Conservation (phyloP, 139 green algal genomes). For the Picochlorum sp. region DNA sequence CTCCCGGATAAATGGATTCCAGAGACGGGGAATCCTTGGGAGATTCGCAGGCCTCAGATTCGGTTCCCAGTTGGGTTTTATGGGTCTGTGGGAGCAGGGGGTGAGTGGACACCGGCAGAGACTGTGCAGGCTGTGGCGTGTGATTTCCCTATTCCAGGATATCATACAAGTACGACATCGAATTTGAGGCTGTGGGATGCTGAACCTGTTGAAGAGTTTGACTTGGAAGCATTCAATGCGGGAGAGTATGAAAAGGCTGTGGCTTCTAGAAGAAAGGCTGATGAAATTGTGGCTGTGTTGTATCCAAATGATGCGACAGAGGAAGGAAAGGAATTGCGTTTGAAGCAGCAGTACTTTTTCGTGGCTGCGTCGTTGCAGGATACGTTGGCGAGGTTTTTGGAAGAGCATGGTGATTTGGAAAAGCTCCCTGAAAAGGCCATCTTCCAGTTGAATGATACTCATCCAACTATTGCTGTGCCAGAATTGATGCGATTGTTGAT, state of each 20-base stretch:
- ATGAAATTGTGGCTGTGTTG: slow-evolving; percentile 91
- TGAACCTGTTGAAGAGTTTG: slow-evolving; percentile 82
- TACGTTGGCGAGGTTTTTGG: slow-evolving; percentile 31
- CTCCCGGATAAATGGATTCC: slow-evolving; percentile 92
- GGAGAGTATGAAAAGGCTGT: slow-evolving; percentile 74
- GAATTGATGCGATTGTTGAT: slow-evolving; percentile 96
- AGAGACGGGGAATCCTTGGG: slow-evolving; percentile 85
- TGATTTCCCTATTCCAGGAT: slow-evolving; percentile 97
- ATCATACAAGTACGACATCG: slow-evolving; percentile 75
- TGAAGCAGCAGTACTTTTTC: slow-evolving; percentile 99
- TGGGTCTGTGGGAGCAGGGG: slow-evolving; percentile 41
- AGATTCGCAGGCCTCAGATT: slow-evolving; percentile 56
- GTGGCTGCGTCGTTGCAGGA: slow-evolving; percentile 92
- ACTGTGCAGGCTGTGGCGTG: slow-evolving; percentile 73
- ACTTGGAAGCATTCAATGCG: slow-evolving; percentile 79
- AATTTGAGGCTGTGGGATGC: slow-evolving; percentile 97
- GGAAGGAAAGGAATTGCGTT: slow-evolving; percentile 95
- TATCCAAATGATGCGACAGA: slow-evolving; percentile 96
- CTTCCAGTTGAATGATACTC: slow-evolving; percentile 99
- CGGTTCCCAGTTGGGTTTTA: slow-evolving; percentile 68
- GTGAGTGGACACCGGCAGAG: slow-evolving; percentile 58
- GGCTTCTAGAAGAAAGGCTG: slow-evolving; percentile 66
- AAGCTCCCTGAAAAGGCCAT: slow-evolving; percentile 67
- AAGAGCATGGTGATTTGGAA: slow-evolving; percentile 48
- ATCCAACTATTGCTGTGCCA: slow-evolving; percentile 92